These are phyloP conservation scores for Volutella citrinella DNA, from an alignment of 2,329 filamentous ascomycete genomes.

Conservation along the genomic window DNA sequence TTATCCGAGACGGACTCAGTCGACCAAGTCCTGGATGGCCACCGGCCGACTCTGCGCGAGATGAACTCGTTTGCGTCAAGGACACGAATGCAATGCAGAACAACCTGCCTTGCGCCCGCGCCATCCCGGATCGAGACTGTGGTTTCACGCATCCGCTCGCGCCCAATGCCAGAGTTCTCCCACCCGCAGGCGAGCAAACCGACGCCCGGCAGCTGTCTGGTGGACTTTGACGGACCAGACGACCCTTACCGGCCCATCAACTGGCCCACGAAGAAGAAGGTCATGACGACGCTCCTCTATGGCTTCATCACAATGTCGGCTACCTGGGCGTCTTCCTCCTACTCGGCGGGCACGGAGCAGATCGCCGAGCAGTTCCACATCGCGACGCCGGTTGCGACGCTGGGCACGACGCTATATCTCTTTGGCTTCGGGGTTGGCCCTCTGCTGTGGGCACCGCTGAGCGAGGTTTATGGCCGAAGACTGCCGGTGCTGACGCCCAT, in stretches of 20 bases:
- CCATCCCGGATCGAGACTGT: too few relatives aligned
- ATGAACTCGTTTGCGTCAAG: too few relatives aligned
- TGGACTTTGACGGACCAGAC: constrained; percentile 70
- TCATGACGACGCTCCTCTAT: constrained; percentile 55
- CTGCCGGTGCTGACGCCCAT: constrained; percentile 57
- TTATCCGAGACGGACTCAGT: too few relatives aligned
- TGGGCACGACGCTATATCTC: constrained; percentile 40
- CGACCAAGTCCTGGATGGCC: too few relatives aligned
- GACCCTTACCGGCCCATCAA: constrained; percentile 71
- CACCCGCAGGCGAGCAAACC: constrained; percentile 42
- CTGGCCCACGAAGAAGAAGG: constrained; percentile 69
- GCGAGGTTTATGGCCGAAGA: constrained; percentile 57
- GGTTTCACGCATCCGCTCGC: constrained; percentile 42
- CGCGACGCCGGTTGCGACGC: constrained; percentile 37
- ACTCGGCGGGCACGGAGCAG: constrained; percentile 55
- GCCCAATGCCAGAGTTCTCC: constrained; percentile 39
- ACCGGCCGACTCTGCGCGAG: too few relatives aligned
- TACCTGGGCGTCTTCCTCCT: constrained; percentile 49
- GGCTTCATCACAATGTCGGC: constrained; percentile 44
- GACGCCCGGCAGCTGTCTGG: constrained; percentile 48
- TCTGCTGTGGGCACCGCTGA: constrained; percentile 61
- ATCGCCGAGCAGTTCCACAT: constrained; percentile 48
- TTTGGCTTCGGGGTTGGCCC: constrained; percentile 55
- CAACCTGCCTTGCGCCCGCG: too few relatives aligned
- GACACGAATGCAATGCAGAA: too few relatives aligned